These are phyloP conservation scores for Cadophora sp. DNA, from an alignment of 2,329 filamentous ascomycete genomes.

Conservation along the genomic window DNA sequence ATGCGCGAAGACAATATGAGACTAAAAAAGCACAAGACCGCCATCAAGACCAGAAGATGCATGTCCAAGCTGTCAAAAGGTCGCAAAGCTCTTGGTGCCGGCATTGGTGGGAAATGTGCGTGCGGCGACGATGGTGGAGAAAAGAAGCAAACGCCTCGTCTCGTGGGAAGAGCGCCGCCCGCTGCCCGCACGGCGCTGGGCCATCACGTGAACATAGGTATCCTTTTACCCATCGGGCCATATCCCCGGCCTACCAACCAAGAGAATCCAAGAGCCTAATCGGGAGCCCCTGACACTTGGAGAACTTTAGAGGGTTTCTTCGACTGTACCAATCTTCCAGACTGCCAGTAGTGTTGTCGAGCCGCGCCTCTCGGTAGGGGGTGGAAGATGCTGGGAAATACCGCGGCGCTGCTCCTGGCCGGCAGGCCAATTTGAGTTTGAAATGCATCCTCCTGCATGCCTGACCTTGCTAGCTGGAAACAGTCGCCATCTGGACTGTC, in stretches of 20 bases:
- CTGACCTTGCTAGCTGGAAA: neutral
- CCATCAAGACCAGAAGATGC: neutral
- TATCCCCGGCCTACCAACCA: conserved; percentile 4
- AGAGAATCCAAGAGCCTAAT: conserved; percentile 15
- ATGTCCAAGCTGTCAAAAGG: neutral
- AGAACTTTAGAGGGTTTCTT: neutral
- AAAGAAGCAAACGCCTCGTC: conserved; percentile 17
- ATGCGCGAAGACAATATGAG: neutral
- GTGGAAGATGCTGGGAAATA: neutral
- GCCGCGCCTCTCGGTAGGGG: neutral
- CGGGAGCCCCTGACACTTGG: conserved; percentile 7
- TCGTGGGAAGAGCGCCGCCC: neutral
- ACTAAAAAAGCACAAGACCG: neutral
- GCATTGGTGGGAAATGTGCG: conserved; percentile 9
- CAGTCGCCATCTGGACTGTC: conserved; percentile 1
- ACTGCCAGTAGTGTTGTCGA: neutral
- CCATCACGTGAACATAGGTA: conserved; percentile 7
- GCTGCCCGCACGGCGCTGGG: neutral
- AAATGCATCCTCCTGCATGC: conserved; percentile 4
- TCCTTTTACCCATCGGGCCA: conserved; percentile 19
- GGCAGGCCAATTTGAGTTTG: conserved; percentile 2
- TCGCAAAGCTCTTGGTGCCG: neutral
- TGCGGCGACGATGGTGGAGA: conserved; percentile 13
- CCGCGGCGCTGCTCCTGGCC: conserved; percentile 4
- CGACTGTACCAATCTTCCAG: neutral